Conservation (phyloP, 768 basidiomycete genomes). For the Austroboletus festivus region DNA sequence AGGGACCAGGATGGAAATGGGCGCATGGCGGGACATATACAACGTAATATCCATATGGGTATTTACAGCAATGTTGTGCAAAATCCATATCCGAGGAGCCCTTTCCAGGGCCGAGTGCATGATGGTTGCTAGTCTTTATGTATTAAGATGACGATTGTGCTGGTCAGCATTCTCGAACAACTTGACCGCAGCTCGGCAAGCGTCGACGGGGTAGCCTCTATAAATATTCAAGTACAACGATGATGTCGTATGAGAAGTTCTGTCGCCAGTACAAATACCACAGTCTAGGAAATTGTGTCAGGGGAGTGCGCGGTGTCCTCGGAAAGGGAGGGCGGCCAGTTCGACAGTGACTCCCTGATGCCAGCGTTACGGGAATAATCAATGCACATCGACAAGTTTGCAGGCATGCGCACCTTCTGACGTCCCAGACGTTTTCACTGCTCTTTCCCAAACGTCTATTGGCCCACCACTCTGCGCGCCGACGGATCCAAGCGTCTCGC, state of each 20-base stretch:
- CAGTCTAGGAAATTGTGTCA: slow-evolving; percentile 21
- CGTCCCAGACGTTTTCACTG: slow-evolving; percentile 94
- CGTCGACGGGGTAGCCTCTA: neutral
- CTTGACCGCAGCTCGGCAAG: too few species aligned
- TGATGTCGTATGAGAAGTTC: too few species aligned
- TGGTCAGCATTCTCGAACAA: too few species aligned
- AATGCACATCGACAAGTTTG: neutral
- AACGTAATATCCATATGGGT: slow-evolving; percentile 46
- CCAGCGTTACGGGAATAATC: slow-evolving; percentile 6
- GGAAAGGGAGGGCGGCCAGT: slow-evolving; percentile 30
- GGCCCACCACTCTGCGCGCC: slow-evolving; percentile 96
- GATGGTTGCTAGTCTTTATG: neutral
- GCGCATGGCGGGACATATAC: slow-evolving; percentile 35
- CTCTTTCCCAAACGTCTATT: slow-evolving; percentile 67
- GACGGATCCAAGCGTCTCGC: slow-evolving; percentile 79
- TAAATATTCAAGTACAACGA: neutral
- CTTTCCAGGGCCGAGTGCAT: slow-evolving; percentile 47
- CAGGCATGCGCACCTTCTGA: slow-evolving; percentile 65
- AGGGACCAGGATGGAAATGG: slow-evolving; percentile 47
- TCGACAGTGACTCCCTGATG: slow-evolving; percentile 21
- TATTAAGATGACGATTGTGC: too few species aligned
- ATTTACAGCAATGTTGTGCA: slow-evolving; percentile 41
- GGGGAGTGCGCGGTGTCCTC: slow-evolving; percentile 18
- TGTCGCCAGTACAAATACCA: too few species aligned
- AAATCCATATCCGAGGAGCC: slow-evolving; percentile 40